Percentiles rank a stretch among this genome's conserved stretches.
phyloP scores from a whole-genome alignment of 2,329 filamentous ascomycete genomes.

The Botrytis aclada region DNA sequence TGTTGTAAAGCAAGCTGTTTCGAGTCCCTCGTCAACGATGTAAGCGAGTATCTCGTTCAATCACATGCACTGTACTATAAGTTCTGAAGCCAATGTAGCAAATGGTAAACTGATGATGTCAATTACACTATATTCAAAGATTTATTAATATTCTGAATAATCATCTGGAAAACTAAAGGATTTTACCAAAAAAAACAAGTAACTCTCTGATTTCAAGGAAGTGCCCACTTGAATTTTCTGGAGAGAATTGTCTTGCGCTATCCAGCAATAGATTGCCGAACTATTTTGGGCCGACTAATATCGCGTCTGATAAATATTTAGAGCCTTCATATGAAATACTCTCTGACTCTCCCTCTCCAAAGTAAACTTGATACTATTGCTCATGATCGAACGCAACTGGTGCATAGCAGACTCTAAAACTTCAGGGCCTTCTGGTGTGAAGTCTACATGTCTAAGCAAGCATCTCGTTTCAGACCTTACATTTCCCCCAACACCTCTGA shows the following conservation, averaged over 20 bases:
- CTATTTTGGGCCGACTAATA: not conserved
- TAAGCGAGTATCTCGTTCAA: not conserved
- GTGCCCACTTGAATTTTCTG: not conserved
- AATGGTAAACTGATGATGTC: not conserved
- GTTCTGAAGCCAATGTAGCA: not conserved
- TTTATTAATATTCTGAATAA: not conserved
- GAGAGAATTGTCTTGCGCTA: not conserved
- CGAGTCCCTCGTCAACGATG: not conserved
- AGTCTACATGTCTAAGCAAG: not conserved
- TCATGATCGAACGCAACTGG: not conserved
- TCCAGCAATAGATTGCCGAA: fast-evolving
- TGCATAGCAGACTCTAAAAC: not conserved
- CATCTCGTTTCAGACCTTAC: not conserved
- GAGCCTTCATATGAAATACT: not conserved
- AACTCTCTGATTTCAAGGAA: not conserved
- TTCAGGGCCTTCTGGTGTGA: not conserved
- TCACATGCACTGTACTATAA: not conserved
- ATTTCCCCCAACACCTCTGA: not conserved
- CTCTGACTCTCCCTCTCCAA: not conserved
- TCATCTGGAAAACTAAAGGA: not conserved
- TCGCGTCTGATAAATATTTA: not conserved
- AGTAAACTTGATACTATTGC: not conserved
- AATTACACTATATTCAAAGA: not conserved
- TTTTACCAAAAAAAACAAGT: not conserved
- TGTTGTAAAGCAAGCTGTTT: not conserved